Conservation (phyloP, 768 basidiomycete species). For the Boletus sp. region DNA sequence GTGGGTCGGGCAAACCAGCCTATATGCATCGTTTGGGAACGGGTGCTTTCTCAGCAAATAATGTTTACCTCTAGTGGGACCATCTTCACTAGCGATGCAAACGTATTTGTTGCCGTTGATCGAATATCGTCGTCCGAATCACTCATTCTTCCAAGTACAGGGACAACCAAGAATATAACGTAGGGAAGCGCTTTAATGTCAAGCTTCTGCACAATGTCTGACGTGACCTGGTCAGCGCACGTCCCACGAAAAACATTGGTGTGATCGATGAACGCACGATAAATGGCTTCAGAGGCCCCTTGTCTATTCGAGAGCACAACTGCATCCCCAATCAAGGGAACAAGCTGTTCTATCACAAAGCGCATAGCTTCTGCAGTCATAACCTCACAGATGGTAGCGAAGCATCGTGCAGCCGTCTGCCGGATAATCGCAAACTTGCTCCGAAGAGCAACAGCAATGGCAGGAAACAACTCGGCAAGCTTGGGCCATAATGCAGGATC, state of each 20-base stretch:
- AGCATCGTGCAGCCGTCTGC: slow-evolving; percentile 80
- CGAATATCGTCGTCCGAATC: slow-evolving; percentile 90
- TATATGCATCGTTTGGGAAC: slow-evolving; percentile 27
- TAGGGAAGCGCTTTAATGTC: slow-evolving; percentile 96
- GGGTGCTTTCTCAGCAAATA: neutral
- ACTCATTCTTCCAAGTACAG: slow-evolving; percentile 95
- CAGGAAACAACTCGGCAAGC: slow-evolving; percentile 70
- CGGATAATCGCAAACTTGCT: slow-evolving; percentile 89
- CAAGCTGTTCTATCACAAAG: slow-evolving; percentile 78
- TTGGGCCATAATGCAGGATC: slow-evolving; percentile 66
- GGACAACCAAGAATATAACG: slow-evolving; percentile 94
- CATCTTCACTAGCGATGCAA: slow-evolving; percentile 97
- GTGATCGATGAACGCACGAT: slow-evolving; percentile 58
- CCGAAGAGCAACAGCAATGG: slow-evolving; percentile 71
- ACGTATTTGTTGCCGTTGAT: slow-evolving; percentile 93
- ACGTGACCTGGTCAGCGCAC: slow-evolving; percentile 10
- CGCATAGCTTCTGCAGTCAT: slow-evolving; percentile 86
- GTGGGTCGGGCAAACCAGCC: slow-evolving; percentile 97
- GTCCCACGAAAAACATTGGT: neutral
- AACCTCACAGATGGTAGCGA: slow-evolving; percentile 84
- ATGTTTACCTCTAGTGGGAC: slow-evolving; percentile 85
- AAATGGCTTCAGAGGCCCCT: slow-evolving; percentile 86
- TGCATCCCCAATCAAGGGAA: slow-evolving; percentile 82
- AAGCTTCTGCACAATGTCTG: slow-evolving; percentile 88
- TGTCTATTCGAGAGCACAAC: slow-evolving; percentile 72